Evolutionary conservation across 768 basidiomycete species (phyloP), one percentile per base, ranked within the genome.

Genomic region (Lentinula edodes): DNA sequence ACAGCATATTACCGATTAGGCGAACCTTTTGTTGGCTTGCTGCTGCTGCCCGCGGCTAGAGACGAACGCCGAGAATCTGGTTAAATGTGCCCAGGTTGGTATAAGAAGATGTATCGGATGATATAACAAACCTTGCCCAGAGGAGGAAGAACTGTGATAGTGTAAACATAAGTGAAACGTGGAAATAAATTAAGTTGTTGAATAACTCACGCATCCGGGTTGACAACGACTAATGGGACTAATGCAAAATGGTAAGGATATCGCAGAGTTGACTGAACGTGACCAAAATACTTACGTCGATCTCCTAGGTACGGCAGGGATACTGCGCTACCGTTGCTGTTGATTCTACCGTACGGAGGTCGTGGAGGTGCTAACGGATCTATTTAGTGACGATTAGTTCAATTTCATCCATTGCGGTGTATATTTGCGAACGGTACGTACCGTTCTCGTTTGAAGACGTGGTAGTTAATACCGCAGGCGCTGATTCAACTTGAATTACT

Each of bases 161-260:
- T 9, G 34, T 34, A 18, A 13, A 48, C 50, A 23, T 51, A 15
- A 58, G 32, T 50, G 15, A 35, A 43, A 43, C 32, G 28, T 42
- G 56, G 34, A 58, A 20, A 58, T 34, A 46, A 56, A 56, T 38
- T 13, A 41, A 28, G 41, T 28, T 28, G 38, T 9, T 32, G 13
- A n/a, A 43, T 41, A 5, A 56, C 55, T 28, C 13, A 46, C 58
- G 58, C 45, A 50, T 59, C 58, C n/a, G 58, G 58, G 46, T 59
- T 59, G 45, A 59, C 58, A 50, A 59, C 48, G n/a, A 46, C 45
- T n/a, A 59, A 39, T 7, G 58, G 58, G 6, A 59, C 58, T 59
- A 38, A 46, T 16, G 28, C 12, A 46, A 43, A 58, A n/a, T 23
- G 13, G 9, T 1, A 12, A 18, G 20, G 20, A 38, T 15, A n/a